Base-by-base conservation (phyloP, 176 grass and related monocot genomes). In the Thinopyrum elongatum region DNA sequence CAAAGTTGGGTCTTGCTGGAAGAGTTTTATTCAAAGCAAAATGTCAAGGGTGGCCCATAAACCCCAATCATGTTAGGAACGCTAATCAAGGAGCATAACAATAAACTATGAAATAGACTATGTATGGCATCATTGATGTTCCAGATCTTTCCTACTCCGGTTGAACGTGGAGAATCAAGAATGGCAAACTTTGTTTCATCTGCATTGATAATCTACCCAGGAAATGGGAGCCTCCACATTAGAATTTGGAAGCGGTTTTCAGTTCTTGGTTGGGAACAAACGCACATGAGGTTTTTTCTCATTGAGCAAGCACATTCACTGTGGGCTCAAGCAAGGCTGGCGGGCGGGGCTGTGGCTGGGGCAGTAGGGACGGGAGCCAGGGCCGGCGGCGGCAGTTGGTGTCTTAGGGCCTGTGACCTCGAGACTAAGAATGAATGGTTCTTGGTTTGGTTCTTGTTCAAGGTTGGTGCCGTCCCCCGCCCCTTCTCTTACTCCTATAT, bases 181-280 rank as follows among this genome's bases (percentile, higher is more conserved):
- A 87, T 67, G 65, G 85, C 85, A 36, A 79, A 88, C 63, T 88
- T 81, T 29, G 83, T 65, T 67, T 70, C 85, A 86, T 85, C 86
- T 21, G 49, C 78, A 81, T 86, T 74, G 6, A 79, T 85, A 92
- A 78, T 97, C 90, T 88, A 97, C 87, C 94, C 92, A 92, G 76
- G 77, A 83, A 13, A 49, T 57, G 65, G 6, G 38, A 92, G 70
- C 66, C 47, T 85, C 86, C 53, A 83, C 78, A 83, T 76, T 72
- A 4, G 79, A 60, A 62, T 31, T 31, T 31, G 3, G 30, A 31
- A 31, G 17, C 46, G 5, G 23, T 36, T 22, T 86, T 88, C 51
- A 46, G 79, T 84, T 92, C 88, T 78, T 73, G 76, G 70, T 86
- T 92, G 49, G 80, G 65, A 39, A 89, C 84, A 86, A 85, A 83